Conservation (phyloP, 257 asterid genomes). For the Ajuga chamaepitys region DNA sequence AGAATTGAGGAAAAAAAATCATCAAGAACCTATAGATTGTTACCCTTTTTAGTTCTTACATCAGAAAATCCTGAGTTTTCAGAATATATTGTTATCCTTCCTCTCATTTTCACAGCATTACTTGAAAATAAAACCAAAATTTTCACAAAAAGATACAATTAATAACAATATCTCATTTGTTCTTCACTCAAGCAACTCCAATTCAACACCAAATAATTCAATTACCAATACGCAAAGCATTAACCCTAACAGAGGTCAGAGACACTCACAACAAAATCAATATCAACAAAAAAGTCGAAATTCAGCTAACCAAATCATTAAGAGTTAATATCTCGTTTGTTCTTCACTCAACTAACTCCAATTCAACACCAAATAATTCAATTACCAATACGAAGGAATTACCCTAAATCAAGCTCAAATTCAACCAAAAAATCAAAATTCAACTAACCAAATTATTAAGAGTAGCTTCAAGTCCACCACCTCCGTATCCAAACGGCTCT, state of each 20-base stretch:
- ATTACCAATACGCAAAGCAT: neutral
- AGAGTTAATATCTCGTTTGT: neutral
- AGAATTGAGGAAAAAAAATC: no score
- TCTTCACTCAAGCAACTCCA: neutral
- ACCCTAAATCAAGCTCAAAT: neutral
- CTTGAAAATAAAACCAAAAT: neutral
- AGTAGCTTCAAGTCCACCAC: constrained; percentile 41
- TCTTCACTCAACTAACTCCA: neutral
- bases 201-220: neutral
- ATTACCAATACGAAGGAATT: no score
- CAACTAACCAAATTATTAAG: constrained; percentile 41
- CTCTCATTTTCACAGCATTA: neutral
- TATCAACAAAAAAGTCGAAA: neutral
- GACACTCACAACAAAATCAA: no score
- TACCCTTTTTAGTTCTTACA: neutral
- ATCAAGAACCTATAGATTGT: no score
- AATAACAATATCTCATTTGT: neutral
- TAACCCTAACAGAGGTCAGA: neutral
- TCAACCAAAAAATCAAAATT: neutral
- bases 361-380: neutral
- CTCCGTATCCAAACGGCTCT: constrained; percentile 19
- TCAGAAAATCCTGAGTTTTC: no score
- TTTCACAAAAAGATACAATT: neutral
- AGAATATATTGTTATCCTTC: no score
- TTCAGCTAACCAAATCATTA: no score